These are phyloP conservation scores for Styphnolobium japonicum DNA, from an alignment of 306 rosid species.

Conservation along the genomic window DNA sequence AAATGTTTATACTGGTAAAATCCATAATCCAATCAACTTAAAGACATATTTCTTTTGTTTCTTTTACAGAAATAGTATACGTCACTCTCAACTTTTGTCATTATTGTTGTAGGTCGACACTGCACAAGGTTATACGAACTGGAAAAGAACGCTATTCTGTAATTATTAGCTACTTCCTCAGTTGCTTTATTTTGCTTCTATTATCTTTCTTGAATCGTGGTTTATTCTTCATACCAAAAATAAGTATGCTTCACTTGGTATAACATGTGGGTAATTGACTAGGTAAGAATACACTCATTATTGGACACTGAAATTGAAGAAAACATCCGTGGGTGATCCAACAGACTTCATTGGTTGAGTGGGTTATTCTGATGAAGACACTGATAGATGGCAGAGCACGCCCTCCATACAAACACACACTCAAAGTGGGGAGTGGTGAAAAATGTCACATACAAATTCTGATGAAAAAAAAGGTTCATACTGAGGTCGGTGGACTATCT, in stretches of 20 bases:
- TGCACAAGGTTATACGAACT: slow-evolving; percentile 76
- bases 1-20: slow-evolving; percentile 77
- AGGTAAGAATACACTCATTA: not conserved
- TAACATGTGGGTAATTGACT: not conserved
- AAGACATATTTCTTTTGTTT: not conserved
- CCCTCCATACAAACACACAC: not conserved
- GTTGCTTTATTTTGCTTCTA: slow-evolving; percentile 1
- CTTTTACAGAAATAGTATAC: not conserved
- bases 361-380: not conserved
- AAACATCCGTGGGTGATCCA: not conserved
- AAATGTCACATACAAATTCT: not conserved
- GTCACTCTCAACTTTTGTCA: slow-evolving; percentile 22
- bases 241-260: not conserved
- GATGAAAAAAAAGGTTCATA: not conserved
- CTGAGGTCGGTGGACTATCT: not conserved
- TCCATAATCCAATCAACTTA: slow-evolving; percentile 5
- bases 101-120: slow-evolving; percentile 60
- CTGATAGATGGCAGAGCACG: not conserved
- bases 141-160: slow-evolving; percentile 88
- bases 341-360: not conserved
- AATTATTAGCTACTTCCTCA: slow-evolving; percentile 27
- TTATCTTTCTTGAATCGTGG: slow-evolving; percentile 2
- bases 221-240: not conserved
- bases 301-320: not conserved
- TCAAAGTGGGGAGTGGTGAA: not conserved